Evolutionary conservation across 495 filamentous ascomycete species (phyloP), one percentile per base, ranked within the genome.

Genomic region (Aspergillus sparsus): DNA sequence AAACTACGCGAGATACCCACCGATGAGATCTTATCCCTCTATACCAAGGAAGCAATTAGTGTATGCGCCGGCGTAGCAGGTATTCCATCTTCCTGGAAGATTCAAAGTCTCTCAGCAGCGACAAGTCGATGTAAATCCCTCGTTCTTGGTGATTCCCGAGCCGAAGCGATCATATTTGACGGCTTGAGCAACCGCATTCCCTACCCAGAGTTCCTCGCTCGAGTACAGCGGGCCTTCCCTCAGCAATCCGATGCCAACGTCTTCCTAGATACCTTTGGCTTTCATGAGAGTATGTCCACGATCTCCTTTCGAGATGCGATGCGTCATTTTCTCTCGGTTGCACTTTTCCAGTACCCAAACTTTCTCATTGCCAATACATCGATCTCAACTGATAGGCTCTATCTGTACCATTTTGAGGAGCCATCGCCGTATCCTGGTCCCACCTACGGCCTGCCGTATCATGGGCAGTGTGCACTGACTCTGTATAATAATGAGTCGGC

Each of bases 371-470:
- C 42, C n/a, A 15, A 45, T 7, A n/a, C 42, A 12, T 45, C 12
- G 13, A 45, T 7, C 42, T 7, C 10, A 7, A 15, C 3, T 2
- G 42, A 45, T 12, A 15, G 9, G 16, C 12, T 45, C 7, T 45
- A 45, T 15, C 42, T 45, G 7, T 45, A 45, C n/a, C 42, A 45
- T 45, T 45, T 45, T 5, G 42, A 45, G 42, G 42, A 45, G 7
- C 42, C 42, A 7, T 45, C 42, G 2, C 42, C 42, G 42, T 45
- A 45, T 15, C 42, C 42, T 15, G 42, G 42, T 2, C 42, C 42
- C n/a, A 45, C 42, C 2, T 12, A 45, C 9, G 42, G 42, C 1
- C 42, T 45, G 42, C 42, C 42, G 2, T 45, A 45, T 15, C 42
- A 45, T 15, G 42, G 42, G 7, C 42, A 45, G 42, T 45, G 42